Base-by-base conservation (phyloP, 2,329 filamentous ascomycete genomes). In the Xylaria sp. region DNA sequence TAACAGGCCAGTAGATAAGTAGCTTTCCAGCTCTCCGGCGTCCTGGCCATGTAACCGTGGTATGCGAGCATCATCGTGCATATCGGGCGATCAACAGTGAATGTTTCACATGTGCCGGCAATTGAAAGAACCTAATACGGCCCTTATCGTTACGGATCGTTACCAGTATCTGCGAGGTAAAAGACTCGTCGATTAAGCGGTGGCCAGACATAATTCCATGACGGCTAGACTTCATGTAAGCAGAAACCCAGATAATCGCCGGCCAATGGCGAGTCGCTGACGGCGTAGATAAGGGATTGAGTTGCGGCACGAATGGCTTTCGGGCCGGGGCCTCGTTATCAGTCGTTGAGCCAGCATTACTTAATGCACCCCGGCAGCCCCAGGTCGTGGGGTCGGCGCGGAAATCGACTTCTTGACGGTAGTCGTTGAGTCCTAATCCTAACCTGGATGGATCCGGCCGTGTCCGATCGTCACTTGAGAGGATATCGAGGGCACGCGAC, bases 261-360 rank as follows among this genome's bases (percentile, higher is more conserved):
- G 21, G 19, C 58, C 58, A 61, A 61, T 61, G 23, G 21, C 46
- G 33, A 35, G 46, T 27, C 46, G 13, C 27, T 13, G 9, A 8
- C 7, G 15, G 17, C 38, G 19, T 46, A 61, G 58, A 61, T 61
- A 61, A 61, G 58, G 44, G 48, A 44, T 44, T 15, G n/a, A 13
- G 29, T 27, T 60, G 37, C 47, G 35, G n/a, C 35, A 57, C 27
- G 7, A 31, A 6, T n/a, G 33, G 23, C 33, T 58, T 35, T 48
- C 6, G n/a, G n/a, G n/a, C n/a, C 3, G 19, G 15, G 38, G n/a
- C 37, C 35, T 40, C 33, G 56, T 58, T 58, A 58, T 58, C 55
- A 53, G 17, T 19, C 11, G 8, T 58, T 38, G 21, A 4, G 27
- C n/a, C n/a, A 41, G 19, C 27, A 35, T 43, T n/a, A 44, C 40